Base-by-base conservation (phyloP, 1,284 basidiomycete genomes). In the Cryptococcus amylolentus region DNA sequence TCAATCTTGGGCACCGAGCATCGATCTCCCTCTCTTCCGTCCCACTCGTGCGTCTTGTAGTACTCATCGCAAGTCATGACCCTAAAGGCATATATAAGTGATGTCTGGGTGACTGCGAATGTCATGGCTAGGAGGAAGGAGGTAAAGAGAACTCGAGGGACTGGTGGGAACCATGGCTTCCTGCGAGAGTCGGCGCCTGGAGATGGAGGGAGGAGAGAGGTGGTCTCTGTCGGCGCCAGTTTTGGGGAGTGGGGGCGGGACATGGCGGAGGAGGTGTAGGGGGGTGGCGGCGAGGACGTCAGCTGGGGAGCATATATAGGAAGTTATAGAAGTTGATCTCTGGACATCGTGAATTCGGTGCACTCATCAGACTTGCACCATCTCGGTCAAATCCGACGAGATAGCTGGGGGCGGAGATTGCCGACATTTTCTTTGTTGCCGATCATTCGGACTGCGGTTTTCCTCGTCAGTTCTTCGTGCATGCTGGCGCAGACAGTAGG, bases 21-120 rank as follows among this genome's bases (percentile, higher is more conserved):
- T 31, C 66, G 20, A 52, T 78, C 75, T 0, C 64, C 65, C 3
- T 18, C 4, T 51, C 46, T 9, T n/a, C 35, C 8, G 1, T 41
- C 20, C 49, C 61, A 66, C 18, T 60, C 39, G 39, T 65, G 69
- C 4, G 58, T 61, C 53, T 60, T 55, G 58, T 73, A 75, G 47
- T 71, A 75, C 45, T 69, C 70, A 9, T 76, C 69, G 53, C 76
- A 77, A 1, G 73, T 66, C 66, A 76, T 73, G 5, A 65, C 55
- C 16, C 68, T 53, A 57, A 75, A 69, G 13, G 67, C 62, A 61
- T 75, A 78, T 38, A 78, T 64, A n/a, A 78, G 54, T 10, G 74
- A 67, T 8, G 76, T 73, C 45, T 72, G 68, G 13, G 75, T 77
- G 41, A 68, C 62, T 16, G 68, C 62, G 54, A 77, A 75, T 2